These are phyloP conservation scores for Fusarium brachygibbosum DNA, from an alignment of 2,329 filamentous ascomycete species.

Conservation along the genomic window DNA sequence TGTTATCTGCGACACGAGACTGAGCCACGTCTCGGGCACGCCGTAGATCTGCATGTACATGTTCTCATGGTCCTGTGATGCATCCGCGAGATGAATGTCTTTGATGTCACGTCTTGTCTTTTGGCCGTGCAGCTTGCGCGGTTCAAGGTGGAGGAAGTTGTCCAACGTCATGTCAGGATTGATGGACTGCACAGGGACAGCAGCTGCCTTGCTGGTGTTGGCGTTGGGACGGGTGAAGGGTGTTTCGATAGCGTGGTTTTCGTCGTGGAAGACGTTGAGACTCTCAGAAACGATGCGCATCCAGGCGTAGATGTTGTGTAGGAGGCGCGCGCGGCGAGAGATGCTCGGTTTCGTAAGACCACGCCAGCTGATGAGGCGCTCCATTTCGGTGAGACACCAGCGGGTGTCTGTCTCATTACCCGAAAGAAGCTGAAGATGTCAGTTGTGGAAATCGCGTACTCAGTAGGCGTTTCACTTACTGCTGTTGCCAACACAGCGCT, in stretches of 20 bases:
- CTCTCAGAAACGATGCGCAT: slow-evolving; percentile 46
- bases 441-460: accelerated
- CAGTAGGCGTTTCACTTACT: slow-evolving; percentile 1
- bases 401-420: slow-evolving; percentile 37
- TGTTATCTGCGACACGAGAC: slow-evolving; percentile 42
- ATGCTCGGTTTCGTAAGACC: slow-evolving; percentile 39
- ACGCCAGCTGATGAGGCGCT: slow-evolving; percentile 40
- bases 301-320: slow-evolving; percentile 46
- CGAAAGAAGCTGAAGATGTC: slow-evolving; percentile 8
- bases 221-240: slow-evolving; percentile 2
- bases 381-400: slow-evolving; percentile 43
- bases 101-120: slow-evolving; percentile 33
- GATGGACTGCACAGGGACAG: slow-evolving; percentile 15
- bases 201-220: not conserved
- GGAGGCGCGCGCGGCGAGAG: slow-evolving; percentile 37
- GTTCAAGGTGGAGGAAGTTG: slow-evolving; percentile 42
- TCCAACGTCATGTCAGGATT: slow-evolving; percentile 39
- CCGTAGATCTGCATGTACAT: slow-evolving; percentile 48
- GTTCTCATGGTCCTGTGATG: slow-evolving; percentile 35
- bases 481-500: slow-evolving; percentile 39
- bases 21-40: slow-evolving; percentile 44
- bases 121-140: slow-evolving; percentile 25
- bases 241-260: slow-evolving; percentile 31
- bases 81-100: slow-evolving; percentile 39
- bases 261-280: slow-evolving; percentile 34